Evolutionary conservation across 1,284 basidiomycete genomes (phyloP).

Genomic region (Peniophora sp.): DNA sequence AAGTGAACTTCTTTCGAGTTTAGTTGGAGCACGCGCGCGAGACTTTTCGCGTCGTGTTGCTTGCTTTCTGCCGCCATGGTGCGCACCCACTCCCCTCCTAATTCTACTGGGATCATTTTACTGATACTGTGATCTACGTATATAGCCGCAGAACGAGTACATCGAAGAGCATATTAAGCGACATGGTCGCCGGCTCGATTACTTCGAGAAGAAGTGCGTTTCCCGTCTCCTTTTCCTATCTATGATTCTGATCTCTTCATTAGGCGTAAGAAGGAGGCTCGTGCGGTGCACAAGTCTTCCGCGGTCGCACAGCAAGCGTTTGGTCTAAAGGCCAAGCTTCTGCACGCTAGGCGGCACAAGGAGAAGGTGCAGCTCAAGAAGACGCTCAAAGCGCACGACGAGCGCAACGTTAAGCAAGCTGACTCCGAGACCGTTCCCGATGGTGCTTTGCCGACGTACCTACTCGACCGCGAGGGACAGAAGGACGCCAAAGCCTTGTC

Average conservation of each 20-base stretch:
- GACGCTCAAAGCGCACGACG: constrained; percentile 98
- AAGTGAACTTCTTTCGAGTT: too few species aligned
- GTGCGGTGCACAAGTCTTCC: constrained; percentile 85
- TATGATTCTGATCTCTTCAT: constrained; percentile 4
- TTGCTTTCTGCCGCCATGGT: constrained; percentile 40
- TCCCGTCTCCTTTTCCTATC: constrained; percentile 1
- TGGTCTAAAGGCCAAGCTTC: constrained; percentile 95
- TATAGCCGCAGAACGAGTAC: constrained; percentile 67
- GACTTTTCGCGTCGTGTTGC: constrained; percentile 18
- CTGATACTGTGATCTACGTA: constrained; percentile 25
- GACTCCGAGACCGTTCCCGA: constrained; percentile 79
- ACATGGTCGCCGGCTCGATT: constrained; percentile 80
- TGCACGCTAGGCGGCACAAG: constrained; percentile 92
- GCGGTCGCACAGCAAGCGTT: constrained; percentile 89
- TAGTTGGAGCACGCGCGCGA: too few species aligned
- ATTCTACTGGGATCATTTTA: too few species aligned
- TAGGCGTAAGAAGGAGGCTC: constrained; percentile 92
- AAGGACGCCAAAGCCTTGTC: constrained; percentile 97
- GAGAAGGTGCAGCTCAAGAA: constrained; percentile 99
- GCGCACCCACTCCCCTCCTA: constrained; percentile 14
- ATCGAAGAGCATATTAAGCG: constrained; percentile 87
- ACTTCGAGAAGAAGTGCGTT: constrained; percentile 76
- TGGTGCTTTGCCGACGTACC: constrained; percentile 87
- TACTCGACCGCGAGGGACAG: constrained; percentile 95
- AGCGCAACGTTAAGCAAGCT: constrained; percentile 94